Evolutionary conservation across 345 rosid genomes (phyloP).

Genomic region (Arabidopsis arenosa): DNA sequence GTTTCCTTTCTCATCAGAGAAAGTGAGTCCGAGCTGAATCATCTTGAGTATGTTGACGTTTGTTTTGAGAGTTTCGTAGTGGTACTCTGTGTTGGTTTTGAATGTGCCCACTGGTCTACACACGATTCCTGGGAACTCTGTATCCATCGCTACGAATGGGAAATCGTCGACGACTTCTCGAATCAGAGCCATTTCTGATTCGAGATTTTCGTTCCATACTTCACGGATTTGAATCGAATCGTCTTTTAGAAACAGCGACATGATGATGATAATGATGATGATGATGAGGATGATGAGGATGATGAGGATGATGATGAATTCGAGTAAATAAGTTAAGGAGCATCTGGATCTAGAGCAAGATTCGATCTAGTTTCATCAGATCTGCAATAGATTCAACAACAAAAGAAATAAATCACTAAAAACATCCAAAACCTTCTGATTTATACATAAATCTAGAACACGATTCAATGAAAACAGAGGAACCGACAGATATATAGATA

Average conservation of each 20-base stretch:
- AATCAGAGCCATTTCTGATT: constrained; percentile 58
- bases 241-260: constrained; percentile 61
- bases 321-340: neutral
- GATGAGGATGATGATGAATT: constrained; percentile 12
- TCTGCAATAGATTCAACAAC: constrained; percentile 34
- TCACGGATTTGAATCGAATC: constrained; percentile 70
- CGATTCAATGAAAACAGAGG: neutral
- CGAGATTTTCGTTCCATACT: constrained; percentile 71
- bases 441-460: neutral
- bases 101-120: constrained; percentile 57
- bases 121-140: constrained; percentile 81
- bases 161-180: constrained; percentile 60
- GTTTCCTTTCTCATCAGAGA: constrained; percentile 69
- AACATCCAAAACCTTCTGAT: neutral
- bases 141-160: constrained; percentile 79
- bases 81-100: constrained; percentile 57
- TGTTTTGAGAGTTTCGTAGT: constrained; percentile 62
- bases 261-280: constrained; percentile 14
- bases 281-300: constrained; percentile 26
- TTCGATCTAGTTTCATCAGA: constrained; percentile 19
- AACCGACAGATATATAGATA: neutral
- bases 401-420: neutral
- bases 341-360: constrained; percentile 33
- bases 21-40: constrained; percentile 78
- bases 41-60: constrained; percentile 77